These are phyloP conservation scores for Papiliotrema flavescens DNA, from an alignment of 1,284 basidiomycete genomes.

Conservation along the genomic window DNA sequence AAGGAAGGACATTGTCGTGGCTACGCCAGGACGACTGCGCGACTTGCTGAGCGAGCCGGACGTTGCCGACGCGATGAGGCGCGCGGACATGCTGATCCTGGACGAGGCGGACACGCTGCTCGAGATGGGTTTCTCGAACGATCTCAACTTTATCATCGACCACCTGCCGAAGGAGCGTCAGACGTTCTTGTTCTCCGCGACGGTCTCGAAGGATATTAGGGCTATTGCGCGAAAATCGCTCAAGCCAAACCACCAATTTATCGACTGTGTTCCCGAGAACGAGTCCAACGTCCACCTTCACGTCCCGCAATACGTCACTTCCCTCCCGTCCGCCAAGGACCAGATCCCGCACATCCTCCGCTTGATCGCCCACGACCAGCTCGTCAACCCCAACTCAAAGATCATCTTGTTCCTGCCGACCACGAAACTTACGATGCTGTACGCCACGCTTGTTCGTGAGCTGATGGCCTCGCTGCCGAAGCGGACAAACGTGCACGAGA, in stretches of 20 bases:
- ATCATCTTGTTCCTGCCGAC: slow-evolving; percentile 86
- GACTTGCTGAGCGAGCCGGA: slow-evolving; percentile 70
- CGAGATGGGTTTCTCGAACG: slow-evolving; percentile 93
- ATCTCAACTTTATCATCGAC: slow-evolving; percentile 71
- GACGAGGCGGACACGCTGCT: slow-evolving; percentile 95
- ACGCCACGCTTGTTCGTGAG: slow-evolving; percentile 61
- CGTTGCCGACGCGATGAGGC: slow-evolving; percentile 57
- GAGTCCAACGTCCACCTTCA: slow-evolving; percentile 67
- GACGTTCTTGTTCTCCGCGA: slow-evolving; percentile 96
- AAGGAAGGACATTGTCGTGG: slow-evolving; percentile 81
- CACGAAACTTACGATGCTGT: slow-evolving; percentile 79
- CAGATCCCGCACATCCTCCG: slow-evolving; percentile 77
- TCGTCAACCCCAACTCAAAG: slow-evolving; percentile 71
- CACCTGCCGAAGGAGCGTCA: slow-evolving; percentile 73
- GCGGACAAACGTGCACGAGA: slow-evolving; percentile 66
- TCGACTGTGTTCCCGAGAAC: slow-evolving; percentile 58
- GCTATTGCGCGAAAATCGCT: slow-evolving; percentile 56
- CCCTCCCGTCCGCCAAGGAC: slow-evolving; percentile 62
- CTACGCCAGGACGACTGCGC: slow-evolving; percentile 83
- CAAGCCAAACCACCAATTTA: slow-evolving; percentile 59
- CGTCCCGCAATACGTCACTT: slow-evolving; percentile 79
- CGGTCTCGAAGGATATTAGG: slow-evolving; percentile 54
- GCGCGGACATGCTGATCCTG: slow-evolving; percentile 69
- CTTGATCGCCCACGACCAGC: slow-evolving; percentile 85
- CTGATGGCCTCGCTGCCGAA: slow-evolving; percentile 53